Evolutionary conservation across 2,329 filamentous ascomycete species (phyloP).

Genomic region (Pezicula neosporulosa): DNA sequence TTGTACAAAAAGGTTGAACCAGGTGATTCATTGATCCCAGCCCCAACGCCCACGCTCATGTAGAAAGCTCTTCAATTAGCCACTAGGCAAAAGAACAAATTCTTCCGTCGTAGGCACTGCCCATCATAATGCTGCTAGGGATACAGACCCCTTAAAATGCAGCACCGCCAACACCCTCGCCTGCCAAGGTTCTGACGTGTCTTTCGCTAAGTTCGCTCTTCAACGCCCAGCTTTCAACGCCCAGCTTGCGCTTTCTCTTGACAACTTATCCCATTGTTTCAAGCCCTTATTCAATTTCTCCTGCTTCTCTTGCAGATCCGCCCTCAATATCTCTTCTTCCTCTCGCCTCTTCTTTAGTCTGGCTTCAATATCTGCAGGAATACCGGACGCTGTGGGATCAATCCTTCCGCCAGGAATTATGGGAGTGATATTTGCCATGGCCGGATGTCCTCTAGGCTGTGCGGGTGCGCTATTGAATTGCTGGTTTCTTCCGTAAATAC

Average conservation of each 20-base stretch:
- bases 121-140: too few relatives aligned
- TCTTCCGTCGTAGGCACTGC: too few relatives aligned
- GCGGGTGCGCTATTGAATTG: slow-evolving; percentile 9
- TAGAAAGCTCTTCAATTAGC: too few relatives aligned
- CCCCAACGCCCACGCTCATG: too few relatives aligned
- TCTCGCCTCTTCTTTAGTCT: slow-evolving; percentile 28
- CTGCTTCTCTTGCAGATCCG: slow-evolving; percentile 25
- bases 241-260: slow-evolving; percentile 21
- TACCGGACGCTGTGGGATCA: slow-evolving; percentile 25
- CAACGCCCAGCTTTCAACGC: slow-evolving; percentile 23
- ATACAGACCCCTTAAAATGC: slow-evolving; percentile 21
- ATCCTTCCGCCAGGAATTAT: slow-evolving; percentile 28
- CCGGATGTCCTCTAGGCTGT: slow-evolving; percentile 27
- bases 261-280: slow-evolving; percentile 28
- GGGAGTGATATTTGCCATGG: slow-evolving; percentile 26
- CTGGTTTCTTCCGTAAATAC: slow-evolving; percentile 15
- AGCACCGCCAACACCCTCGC: slow-evolving; percentile 29
- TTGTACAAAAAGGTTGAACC: too few relatives aligned
- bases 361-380: slow-evolving; percentile 21
- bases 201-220: slow-evolving; percentile 29
- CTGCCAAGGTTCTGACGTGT: slow-evolving; percentile 29
- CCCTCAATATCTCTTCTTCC: slow-evolving; percentile 26
- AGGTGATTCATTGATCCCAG: too few relatives aligned
- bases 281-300: slow-evolving; percentile 26
- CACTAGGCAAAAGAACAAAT: too few relatives aligned